Evolutionary conservation across 495 filamentous ascomycete species (phyloP), one percentile per base, ranked within the genome.

Genomic region (Xylaria bambusicola): DNA sequence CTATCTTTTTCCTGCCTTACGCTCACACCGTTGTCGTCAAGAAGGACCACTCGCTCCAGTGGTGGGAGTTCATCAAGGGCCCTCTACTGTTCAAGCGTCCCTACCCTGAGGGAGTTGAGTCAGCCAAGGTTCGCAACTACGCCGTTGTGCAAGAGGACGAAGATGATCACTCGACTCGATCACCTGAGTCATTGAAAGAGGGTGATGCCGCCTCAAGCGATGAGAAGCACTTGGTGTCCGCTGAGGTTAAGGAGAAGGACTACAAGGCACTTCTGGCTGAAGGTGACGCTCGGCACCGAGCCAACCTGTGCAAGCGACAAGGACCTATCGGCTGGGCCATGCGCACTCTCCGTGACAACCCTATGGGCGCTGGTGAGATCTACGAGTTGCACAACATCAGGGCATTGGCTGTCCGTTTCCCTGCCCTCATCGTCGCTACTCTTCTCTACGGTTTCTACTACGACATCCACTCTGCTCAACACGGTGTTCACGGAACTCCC

Each of bases 271-370:
- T 86, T 62, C 66, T 80, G 46, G 78, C 75, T 8, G 67, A 80
- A 44, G 81, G 76, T 21, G 71, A 84, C 24, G 68, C 68, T 12
- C 77, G 71, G 27, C 75, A 84, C 47, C 76, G 82, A 60, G 80
- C 75, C 44, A 81, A 80, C 60, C 82, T 89, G 40, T 63, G 77
- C 17, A 75, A 83, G 66, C 76, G 73, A 33, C 75, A 77, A 6
- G 86, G 86, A 20, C 85, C 86, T 13, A 75, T 89, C 23, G 87
- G 85, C 62, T 89, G 86, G 87, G 87, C 82, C 40, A 86, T 89
- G 85, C 86, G 86, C 63, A 82, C 78, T 26, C 84, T 89, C 23
- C 86, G 75, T 58, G 80, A 88, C 66, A 86, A 88, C 73, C 86
- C 82, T 31, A 82, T 87, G 74, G 87, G 86, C 18, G 62, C 84